phyloP scores from a whole-genome alignment of 2,329 filamentous ascomycete genomes.

The Xylariaceae sp. region DNA sequence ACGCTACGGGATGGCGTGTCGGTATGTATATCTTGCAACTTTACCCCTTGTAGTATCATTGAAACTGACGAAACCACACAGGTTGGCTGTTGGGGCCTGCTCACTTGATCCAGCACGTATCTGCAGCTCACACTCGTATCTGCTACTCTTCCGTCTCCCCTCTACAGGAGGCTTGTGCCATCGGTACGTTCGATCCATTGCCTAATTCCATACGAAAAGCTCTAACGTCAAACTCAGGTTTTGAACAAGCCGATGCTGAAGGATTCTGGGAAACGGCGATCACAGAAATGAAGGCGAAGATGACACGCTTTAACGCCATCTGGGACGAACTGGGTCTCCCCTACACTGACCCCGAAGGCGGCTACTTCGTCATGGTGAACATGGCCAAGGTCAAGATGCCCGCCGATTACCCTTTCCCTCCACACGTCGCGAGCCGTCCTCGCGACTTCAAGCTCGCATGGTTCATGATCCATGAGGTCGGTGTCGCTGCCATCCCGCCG shows the following conservation, averaged over 20 bases:
- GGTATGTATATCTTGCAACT: conserved; percentile 34
- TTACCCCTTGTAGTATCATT: background rate
- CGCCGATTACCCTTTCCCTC: conserved; percentile 77
- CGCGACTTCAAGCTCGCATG: conserved; percentile 92
- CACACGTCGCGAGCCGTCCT: conserved; percentile 78
- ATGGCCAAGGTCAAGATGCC: conserved; percentile 83
- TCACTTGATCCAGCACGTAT: conserved; percentile 84
- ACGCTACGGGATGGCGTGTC: conserved; percentile 94
- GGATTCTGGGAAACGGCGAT: conserved; percentile 86
- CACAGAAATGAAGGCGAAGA: conserved; percentile 82
- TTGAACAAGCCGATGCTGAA: conserved; percentile 78
- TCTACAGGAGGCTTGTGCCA: conserved; percentile 87
- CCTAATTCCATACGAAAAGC: too few species aligned
- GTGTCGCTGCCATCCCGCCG: conserved; percentile 91
- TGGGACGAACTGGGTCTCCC: conserved; percentile 71
- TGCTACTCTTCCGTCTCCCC: conserved; percentile 94
- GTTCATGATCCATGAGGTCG: conserved; percentile 96
- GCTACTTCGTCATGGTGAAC: conserved; percentile 96
- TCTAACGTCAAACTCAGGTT: conserved; percentile 41
- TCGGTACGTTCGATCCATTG: conserved; percentile 41
- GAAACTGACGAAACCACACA: conserved; percentile 9
- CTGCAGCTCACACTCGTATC: conserved; percentile 89
- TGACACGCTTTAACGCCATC: conserved; percentile 78
- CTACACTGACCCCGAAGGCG: conserved; percentile 90
- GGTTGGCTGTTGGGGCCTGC: conserved; percentile 90